Percentiles rank a stretch among this genome's conserved stretches.
These are phyloP conservation scores for Calonectria montana DNA, from an alignment of 2,329 filamentous ascomycete genomes.

Conservation along the genomic window DNA sequence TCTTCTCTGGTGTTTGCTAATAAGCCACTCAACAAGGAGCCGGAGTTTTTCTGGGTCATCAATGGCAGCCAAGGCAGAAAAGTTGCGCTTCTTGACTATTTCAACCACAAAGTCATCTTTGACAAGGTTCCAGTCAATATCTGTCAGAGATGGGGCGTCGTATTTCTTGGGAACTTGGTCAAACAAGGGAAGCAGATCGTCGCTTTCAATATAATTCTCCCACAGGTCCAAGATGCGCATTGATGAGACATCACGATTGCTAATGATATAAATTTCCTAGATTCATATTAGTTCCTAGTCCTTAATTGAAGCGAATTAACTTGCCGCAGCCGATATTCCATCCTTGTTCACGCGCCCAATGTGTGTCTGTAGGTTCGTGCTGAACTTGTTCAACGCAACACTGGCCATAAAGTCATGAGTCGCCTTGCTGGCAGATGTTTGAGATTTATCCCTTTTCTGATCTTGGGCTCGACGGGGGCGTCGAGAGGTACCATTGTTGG, in stretches of 20 bases:
- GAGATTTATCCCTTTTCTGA: neutral
- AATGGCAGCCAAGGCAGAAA: neutral
- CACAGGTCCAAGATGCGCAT: neutral
- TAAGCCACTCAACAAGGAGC: neutral
- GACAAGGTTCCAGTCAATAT: neutral
- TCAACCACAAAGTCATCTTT: neutral
- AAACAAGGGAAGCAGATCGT: neutral
- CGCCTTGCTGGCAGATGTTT: neutral
- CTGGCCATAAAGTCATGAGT: neutral
- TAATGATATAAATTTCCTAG: neutral
- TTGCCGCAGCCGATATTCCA: neutral
- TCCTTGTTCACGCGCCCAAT: neutral
- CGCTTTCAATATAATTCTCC: neutral
- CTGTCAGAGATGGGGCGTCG: neutral
- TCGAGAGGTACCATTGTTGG: neutral
- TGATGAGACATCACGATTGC: neutral
- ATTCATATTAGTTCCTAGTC: neutral
- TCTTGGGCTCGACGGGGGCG: neutral
- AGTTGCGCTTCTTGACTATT: neutral
- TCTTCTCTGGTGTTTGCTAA: neutral
- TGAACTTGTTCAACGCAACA: neutral
- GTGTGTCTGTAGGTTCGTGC: neutral
- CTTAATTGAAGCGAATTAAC: neutral
- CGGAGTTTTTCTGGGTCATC: neutral
- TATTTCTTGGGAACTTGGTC: neutral